Evolutionary conservation across 2,329 filamentous ascomycete species (phyloP).

Genomic region (Fusarium anguioides): DNA sequence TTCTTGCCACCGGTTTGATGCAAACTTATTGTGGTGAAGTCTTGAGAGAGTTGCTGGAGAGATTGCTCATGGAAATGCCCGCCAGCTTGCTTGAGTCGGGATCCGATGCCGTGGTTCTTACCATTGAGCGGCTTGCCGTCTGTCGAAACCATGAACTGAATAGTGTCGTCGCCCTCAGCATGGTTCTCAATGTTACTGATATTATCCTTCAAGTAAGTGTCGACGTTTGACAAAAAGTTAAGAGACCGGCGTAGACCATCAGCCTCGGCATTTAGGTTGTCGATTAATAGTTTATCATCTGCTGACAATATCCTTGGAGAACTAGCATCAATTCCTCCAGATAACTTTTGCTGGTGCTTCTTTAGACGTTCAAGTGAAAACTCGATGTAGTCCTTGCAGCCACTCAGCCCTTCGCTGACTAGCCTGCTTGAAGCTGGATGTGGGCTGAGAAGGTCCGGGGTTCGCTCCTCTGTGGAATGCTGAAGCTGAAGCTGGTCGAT

Average conservation of each 20-base stretch:
- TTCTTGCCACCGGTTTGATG: not conserved
- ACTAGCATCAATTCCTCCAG: not conserved
- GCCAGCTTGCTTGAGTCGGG: conserved; percentile 24
- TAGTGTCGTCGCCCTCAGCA: conserved; percentile 30
- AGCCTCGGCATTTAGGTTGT: not conserved
- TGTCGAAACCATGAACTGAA: conserved; percentile 35
- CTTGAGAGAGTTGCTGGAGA: conserved; percentile 29
- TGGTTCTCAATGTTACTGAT: conserved; percentile 35
- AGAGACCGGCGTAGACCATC: not conserved
- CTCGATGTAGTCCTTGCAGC: not conserved
- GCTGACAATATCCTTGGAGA: not conserved
- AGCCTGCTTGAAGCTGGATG: not conserved
- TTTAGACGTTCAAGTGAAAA: not conserved
- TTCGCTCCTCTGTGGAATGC: not conserved
- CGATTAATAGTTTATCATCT: not conserved
- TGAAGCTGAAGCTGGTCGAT: conserved; percentile 30
- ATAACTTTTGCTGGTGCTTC: not conserved
- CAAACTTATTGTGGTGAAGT: not conserved
- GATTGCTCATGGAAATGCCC: conserved; percentile 31
- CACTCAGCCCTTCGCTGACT: not conserved
- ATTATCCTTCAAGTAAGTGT: conserved; percentile 17
- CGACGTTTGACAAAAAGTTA: conserved; percentile 16
- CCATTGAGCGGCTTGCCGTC: conserved; percentile 32
- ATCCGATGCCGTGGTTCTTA: conserved; percentile 30
- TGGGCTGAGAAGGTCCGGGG: not conserved